Evolutionary conservation across 805 yeast species (phyloP).

Genomic region (Diddensiella santjacobensis): DNA sequence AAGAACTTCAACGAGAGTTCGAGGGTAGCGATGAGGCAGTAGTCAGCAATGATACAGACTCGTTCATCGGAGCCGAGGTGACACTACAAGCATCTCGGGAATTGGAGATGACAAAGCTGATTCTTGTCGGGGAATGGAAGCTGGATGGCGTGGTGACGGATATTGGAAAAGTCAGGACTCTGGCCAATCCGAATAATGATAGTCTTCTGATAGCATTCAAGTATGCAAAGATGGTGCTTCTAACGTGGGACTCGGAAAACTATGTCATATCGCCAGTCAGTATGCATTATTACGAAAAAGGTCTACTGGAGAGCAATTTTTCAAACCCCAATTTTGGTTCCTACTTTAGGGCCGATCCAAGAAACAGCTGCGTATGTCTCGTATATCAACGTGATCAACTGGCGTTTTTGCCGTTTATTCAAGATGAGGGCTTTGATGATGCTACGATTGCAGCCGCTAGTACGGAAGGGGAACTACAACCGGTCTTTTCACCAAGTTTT

Average conservation of each 20-base stretch:
- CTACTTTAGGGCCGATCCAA: slow-evolving; percentile 59
- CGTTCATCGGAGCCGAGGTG: slow-evolving; percentile 25
- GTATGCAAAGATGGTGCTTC: slow-evolving; percentile 70
- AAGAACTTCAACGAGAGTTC: slow-evolving; percentile 21
- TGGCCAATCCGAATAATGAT: slow-evolving; percentile 51
- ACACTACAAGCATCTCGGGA: slow-evolving; percentile 25
- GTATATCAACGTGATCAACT: slow-evolving; percentile 58
- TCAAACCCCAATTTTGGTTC: slow-evolving; percentile 36
- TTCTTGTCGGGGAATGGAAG: slow-evolving; percentile 58
- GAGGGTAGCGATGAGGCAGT: slow-evolving; percentile 24
- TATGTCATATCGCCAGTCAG: slow-evolving; percentile 66
- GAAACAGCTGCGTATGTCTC: slow-evolving; percentile 46
- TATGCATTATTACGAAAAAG: slow-evolving; percentile 80
- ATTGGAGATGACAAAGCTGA: slow-evolving; percentile 30
- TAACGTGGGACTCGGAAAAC: slow-evolving; percentile 61
- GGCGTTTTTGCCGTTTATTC: slow-evolving; percentile 64
- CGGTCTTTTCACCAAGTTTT: slow-evolving; percentile 51
- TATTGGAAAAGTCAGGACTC: slow-evolving; percentile 45
- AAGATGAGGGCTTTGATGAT: slow-evolving; percentile 32
- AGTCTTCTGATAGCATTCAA: slow-evolving; percentile 63
- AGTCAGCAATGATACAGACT: slow-evolving; percentile 16
- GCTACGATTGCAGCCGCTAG: slow-evolving; percentile 9
- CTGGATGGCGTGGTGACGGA: slow-evolving; percentile 68
- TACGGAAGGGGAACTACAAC: slow-evolving; percentile 3
- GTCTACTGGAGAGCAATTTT: slow-evolving; percentile 39